Evolutionary conservation across 768 basidiomycete species (phyloP), one percentile per base, ranked within the genome.

Genomic region (Lactarius indigo): DNA sequence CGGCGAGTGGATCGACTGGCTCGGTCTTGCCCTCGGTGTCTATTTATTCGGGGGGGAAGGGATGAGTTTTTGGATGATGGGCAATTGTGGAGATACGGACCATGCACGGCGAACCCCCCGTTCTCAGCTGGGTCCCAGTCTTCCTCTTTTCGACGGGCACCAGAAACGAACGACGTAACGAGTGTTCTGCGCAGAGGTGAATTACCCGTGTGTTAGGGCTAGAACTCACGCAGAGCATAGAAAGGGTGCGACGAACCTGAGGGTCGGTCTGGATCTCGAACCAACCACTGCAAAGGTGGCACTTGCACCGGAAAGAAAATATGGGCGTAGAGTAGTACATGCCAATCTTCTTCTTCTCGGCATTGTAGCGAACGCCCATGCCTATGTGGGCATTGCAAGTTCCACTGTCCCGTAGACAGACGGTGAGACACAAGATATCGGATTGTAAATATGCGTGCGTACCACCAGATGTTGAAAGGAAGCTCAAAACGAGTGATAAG

Each of bases 321-420:
- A 99, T 98, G 12, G 95, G 92, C 0, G 96, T 98, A 7, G 93
- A 92, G 74, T 90, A 94, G 78, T 99, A 99, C 65, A 85, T 87
- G 17, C 97, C 97, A 39, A 98, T 85, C 77, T 96, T 98, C 81
- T 91, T 91, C 85, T 99, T 99, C 78, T 98, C 96, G 0, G 97
- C 97, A 71, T 99, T 99, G 81, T 98, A 99, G n/a, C 97, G 91
- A 2, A 99, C 97, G 28, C 97, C 97, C 86, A 97, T 97, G 13
- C 97, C 97, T 59, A 99, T 93, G 79, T 98, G 97, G 71, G 91
- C 90, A 76, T 96, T 89, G 79, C 96, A 99, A 78, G 90, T 90
- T 39, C 88, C 93, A 73, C 96, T 98, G 77, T 42, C 64, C 23
- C n/a, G 12, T 12, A 50, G 23, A 42, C 35, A 50, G 30, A 17